Evolutionary conservation across 176 grass and related monocot species (phyloP).

Genomic region (Triticum timopheevii): DNA sequence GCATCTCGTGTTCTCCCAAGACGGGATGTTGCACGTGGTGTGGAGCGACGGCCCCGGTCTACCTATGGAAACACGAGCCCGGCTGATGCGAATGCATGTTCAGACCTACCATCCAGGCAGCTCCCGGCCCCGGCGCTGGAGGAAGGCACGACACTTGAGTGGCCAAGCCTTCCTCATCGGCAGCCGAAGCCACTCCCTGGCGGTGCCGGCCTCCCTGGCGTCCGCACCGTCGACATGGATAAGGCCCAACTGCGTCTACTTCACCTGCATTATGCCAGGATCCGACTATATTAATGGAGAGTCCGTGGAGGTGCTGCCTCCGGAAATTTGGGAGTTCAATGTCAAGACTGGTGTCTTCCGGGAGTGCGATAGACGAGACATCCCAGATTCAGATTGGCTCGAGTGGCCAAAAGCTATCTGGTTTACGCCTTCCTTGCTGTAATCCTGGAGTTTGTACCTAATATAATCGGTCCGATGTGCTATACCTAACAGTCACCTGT

Average conservation of each 20-base stretch:
- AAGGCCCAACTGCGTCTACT: constrained; percentile 22
- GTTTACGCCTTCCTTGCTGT: neutral
- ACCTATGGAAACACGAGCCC: neutral
- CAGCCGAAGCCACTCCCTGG: neutral
- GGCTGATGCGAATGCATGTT: neutral
- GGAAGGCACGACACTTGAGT: neutral
- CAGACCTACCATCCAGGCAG: neutral
- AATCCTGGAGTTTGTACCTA: neutral
- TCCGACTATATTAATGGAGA: neutral
- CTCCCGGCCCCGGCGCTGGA: neutral
- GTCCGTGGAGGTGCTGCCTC: too few species aligned
- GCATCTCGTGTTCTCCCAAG: neutral
- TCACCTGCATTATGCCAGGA: neutral
- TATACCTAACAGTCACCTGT: too few species aligned
- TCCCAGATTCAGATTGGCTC: neutral
- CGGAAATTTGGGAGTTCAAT: neutral
- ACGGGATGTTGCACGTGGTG: constrained; percentile 18
- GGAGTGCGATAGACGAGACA: neutral
- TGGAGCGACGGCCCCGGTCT: constrained; percentile 10
- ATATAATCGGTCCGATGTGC: too few species aligned
- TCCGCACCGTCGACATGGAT: constrained; percentile 2
- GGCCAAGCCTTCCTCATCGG: constrained; percentile 10
- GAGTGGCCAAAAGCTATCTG: neutral
- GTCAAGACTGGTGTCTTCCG: neutral
- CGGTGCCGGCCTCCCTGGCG: neutral